Evolutionary conservation across 768 basidiomycete species (phyloP), one percentile per base, ranked within the genome.

Genomic region (Panus rudis): DNA sequence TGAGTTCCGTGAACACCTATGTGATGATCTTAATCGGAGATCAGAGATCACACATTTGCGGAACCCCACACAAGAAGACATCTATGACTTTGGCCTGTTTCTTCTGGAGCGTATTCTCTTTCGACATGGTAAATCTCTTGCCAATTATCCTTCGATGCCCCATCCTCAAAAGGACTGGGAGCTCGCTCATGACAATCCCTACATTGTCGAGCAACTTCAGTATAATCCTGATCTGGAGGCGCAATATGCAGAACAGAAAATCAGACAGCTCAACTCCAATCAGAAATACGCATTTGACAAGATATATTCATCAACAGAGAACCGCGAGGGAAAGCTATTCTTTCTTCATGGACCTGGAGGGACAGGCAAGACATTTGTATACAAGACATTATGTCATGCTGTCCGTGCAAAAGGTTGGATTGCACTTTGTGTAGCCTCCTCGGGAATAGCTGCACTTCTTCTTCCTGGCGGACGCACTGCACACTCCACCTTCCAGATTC

Each of bases 401-500:
- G 28, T 69, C 1, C 50, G 67, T 10, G 41, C 53, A 0, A 23
- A 22, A 2, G 57, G 56, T 1, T 41, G 54, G 16, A 64, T 74
- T 53, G 60, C 69, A 1, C 58, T 77, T 3, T 73, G 68, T 66
- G 68, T 71, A 12, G 68, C 72, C 11, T 76, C 74, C 1, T 73
- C 72, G 27, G 72, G 73, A 0, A 69, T 76, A 42, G 68, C 74
- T 6, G 58, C 73, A 1, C 52, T 74, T 10, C 57, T 77, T 0
- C 52, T 75, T 1, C 45, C 39, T 7, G 66, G 69, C 34, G 75
- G 73, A 1, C 53, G 63, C 2, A 78, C 75, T 19, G 61, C 71
- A 0, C 70, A 78, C 47, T 74, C 70, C 0, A 51, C 49, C 6
- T 76, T 76, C 59, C 69, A 71, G 42, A 71, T 75, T 30, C 74